A percentile compares a stretch with the other conserved stretches of the same genome.
phyloP scores from a whole-genome alignment of 148 eudicot genomes.

The Heliosperma pusillum region DNA sequence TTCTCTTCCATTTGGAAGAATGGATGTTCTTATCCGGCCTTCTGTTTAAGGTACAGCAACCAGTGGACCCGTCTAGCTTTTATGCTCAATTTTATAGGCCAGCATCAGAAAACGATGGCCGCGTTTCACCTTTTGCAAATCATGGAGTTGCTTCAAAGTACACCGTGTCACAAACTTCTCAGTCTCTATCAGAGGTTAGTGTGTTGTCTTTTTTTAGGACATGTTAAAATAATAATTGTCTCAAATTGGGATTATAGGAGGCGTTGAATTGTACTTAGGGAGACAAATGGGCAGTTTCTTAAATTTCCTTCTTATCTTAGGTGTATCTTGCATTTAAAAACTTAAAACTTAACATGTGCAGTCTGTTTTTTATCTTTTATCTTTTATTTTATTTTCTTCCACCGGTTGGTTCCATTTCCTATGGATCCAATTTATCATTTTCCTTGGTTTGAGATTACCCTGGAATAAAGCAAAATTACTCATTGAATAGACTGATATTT shows the following conservation, averaged over 20 bases:
- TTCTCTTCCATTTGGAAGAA: not conserved
- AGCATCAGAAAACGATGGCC: conserved; percentile 60
- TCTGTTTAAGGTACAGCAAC: conserved; percentile 48
- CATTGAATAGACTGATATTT: too few species aligned
- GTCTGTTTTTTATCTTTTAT: too few species aligned
- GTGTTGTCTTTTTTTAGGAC: not conserved
- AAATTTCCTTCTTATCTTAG: not conserved
- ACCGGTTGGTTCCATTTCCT: too few species aligned
- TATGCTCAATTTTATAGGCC: conserved; percentile 71
- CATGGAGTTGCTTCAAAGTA: conserved; percentile 56
- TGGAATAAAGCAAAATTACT: too few species aligned
- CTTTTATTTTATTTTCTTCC: too few species aligned
- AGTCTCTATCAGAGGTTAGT: conserved; percentile 69
- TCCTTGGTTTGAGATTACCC: too few species aligned
- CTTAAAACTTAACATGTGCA: too few species aligned
- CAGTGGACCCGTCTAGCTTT: conserved; percentile 63
- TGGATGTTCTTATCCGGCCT: not conserved
- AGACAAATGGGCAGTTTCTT: conserved; percentile 2
- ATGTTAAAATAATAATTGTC: not conserved
- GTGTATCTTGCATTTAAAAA: too few species aligned
- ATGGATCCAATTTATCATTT: too few species aligned
- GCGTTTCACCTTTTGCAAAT: conserved; percentile 59
- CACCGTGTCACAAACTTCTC: conserved; percentile 49
- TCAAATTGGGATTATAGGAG: not conserved
- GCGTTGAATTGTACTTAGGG: not conserved